A percentile compares a stretch with the other conserved stretches of the same genome.
phyloP scores from a whole-genome alignment of 1,284 basidiomycete species.

The Cutaneotrichosporon sp. region DNA sequence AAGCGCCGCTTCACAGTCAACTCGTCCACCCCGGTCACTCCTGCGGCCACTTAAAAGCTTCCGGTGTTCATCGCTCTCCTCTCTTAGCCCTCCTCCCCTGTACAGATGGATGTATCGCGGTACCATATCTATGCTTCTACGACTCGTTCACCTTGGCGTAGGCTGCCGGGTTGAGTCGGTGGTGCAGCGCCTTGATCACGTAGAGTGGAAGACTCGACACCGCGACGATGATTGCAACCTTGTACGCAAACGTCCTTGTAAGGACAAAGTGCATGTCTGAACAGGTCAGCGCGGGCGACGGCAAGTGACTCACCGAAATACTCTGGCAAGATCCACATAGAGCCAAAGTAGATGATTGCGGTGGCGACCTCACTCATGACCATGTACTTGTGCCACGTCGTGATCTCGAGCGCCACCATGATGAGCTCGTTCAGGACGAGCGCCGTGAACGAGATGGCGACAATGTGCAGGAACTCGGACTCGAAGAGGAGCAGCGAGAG shows the following conservation, averaged over 20 bases:
- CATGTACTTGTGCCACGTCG: conserved; percentile 98
- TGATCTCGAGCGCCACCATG: conserved; percentile 98
- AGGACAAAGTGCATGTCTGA: conserved; percentile 90
- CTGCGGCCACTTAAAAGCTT: background rate
- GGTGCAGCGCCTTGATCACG: conserved; percentile 83
- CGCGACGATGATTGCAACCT: conserved; percentile 91
- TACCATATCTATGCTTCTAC: background rate
- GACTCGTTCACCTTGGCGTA: conserved; percentile 74
- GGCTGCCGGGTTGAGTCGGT: conserved; percentile 85
- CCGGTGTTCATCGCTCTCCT: background rate
- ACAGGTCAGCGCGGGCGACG: conserved; percentile 3
- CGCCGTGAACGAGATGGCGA: conserved; percentile 96
- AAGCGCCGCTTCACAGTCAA: conserved; percentile 25
- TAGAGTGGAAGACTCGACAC: conserved; percentile 90
- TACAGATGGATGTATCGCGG: background rate
- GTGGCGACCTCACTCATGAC: conserved; percentile 88
- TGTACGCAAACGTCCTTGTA: conserved; percentile 87
- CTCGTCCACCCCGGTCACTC: conserved; percentile 10
- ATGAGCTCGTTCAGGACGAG: conserved; percentile 96
- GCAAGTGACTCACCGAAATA: conserved; percentile 80
- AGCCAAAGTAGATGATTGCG: conserved; percentile 84
- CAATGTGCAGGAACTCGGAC: conserved; percentile 96
- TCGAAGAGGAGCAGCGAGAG: conserved; percentile 95
- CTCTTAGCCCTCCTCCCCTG: background rate
- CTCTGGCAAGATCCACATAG: conserved; percentile 91